Evolutionary conservation across 805 yeast species (phyloP).

Genomic region (Tetrapisispora nanseiensis): DNA sequence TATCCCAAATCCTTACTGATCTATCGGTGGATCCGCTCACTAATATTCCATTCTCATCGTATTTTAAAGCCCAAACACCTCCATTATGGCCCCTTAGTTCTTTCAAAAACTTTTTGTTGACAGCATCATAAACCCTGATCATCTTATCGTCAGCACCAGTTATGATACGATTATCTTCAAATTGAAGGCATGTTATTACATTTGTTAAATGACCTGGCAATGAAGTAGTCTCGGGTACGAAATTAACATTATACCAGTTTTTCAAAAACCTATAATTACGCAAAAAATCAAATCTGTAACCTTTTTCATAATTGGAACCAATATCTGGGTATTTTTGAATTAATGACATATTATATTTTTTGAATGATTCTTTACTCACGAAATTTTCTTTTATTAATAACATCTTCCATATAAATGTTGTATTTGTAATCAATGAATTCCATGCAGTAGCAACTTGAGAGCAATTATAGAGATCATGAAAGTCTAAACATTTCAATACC

Average conservation of each 20-base stretch:
- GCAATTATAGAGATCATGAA: constrained; percentile 47
- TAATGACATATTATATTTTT: constrained; percentile 21
- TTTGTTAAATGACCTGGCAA: constrained; percentile 62
- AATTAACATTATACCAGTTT: constrained; percentile 75
- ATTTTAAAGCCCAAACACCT: constrained; percentile 97
- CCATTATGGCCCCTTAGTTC: constrained; percentile 85
- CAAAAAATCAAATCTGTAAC: constrained; percentile 38
- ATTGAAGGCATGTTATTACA: constrained; percentile 92
- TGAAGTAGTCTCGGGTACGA: constrained; percentile 56
- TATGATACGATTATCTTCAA: constrained; percentile 80
- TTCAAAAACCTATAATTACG: constrained; percentile 67
- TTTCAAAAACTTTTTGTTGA: constrained; percentile 52
- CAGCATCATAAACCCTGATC: constrained; percentile 72
- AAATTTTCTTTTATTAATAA: constrained; percentile 54
- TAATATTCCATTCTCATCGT: constrained; percentile 57
- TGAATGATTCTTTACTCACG: constrained; percentile 39
- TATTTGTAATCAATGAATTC: constrained; percentile 52
- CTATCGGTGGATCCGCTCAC: constrained; percentile 94
- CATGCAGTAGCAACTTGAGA: constrained; percentile 61
- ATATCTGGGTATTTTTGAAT: constrained; percentile 20
- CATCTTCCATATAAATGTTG: constrained; percentile 60
- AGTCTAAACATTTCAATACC: constrained; percentile 57
- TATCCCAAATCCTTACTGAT: constrained; percentile 89
- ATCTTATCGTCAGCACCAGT: constrained; percentile 86
- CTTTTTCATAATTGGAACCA: constrained; percentile 25